These are phyloP conservation scores for Lactifluus pinguis DNA, from an alignment of 768 basidiomycete genomes.

Conservation along the genomic window DNA sequence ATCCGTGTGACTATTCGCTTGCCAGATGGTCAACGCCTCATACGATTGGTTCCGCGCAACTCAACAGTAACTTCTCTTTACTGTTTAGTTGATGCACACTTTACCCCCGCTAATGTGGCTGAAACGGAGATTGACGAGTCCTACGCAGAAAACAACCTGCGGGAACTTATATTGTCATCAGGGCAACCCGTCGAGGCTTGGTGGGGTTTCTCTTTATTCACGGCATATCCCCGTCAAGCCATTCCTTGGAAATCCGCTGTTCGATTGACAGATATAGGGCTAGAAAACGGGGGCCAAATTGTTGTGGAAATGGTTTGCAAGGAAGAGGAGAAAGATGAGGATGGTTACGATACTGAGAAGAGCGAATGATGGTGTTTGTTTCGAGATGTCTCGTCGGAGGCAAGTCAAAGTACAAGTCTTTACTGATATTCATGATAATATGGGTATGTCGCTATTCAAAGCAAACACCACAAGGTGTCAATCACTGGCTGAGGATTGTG, in stretches of 20 bases:
- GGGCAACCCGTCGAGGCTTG: conserved; percentile 33
- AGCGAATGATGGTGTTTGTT: conserved; percentile 7
- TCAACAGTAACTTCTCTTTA: conserved; percentile 59
- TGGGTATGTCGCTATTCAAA: not conserved
- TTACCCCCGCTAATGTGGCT: conserved; percentile 42
- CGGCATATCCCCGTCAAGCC: conserved; percentile 62
- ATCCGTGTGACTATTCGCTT: conserved; percentile 45
- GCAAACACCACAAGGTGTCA: not conserved
- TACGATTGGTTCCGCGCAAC: conserved; percentile 43
- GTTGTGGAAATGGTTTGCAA: conserved; percentile 20
- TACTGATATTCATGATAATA: conserved; percentile 3
- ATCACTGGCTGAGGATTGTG: conserved; percentile 82
- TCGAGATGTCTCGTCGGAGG: not conserved
- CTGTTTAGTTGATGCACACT: conserved; percentile 58
- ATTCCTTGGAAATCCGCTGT: conserved; percentile 37
- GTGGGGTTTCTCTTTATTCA: conserved; percentile 67
- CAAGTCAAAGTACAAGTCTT: not conserved
- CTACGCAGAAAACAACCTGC: conserved; percentile 27
- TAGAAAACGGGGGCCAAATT: conserved; percentile 25
- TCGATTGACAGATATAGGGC: conserved; percentile 17
- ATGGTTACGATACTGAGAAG: conserved; percentile 19
- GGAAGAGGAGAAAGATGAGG: conserved; percentile 6
- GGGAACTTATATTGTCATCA: conserved; percentile 27
- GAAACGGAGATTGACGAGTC: conserved; percentile 27
- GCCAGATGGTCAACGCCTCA: conserved; percentile 44